Evolutionary conservation across 2,329 filamentous ascomycete species (phyloP).

Genomic region (Diaporthe sp.): DNA sequence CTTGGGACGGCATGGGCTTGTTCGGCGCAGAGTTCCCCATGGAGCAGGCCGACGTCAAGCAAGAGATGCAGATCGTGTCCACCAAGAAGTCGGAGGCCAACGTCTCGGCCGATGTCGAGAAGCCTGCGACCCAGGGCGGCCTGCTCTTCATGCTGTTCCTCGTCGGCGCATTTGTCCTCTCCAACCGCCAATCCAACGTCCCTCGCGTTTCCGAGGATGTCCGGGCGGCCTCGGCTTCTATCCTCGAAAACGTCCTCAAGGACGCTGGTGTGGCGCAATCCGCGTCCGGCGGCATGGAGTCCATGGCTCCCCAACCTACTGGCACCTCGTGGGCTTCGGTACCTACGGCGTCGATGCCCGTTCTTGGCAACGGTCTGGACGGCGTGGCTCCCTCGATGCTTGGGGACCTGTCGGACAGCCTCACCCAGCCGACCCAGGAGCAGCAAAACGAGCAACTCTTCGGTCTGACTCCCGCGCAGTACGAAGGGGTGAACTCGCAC

Average conservation of each 20-base stretch:
- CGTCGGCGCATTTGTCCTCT: constrained; percentile 95
- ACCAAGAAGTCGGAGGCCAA: constrained; percentile 66
- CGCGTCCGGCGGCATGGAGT: constrained; percentile 56
- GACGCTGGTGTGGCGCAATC: constrained; percentile 75
- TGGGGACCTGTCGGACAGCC: constrained; percentile 75
- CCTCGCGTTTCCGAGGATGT: constrained; percentile 86
- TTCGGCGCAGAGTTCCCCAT: constrained; percentile 80
- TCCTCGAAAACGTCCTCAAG: constrained; percentile 86
- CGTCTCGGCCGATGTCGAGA: constrained; percentile 66
- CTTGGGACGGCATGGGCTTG: constrained; percentile 83
- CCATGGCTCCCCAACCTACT: constrained; percentile 66
- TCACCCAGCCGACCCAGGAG: constrained; percentile 83
- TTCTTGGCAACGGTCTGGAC: constrained; percentile 60
- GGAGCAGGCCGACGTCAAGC: constrained; percentile 71
- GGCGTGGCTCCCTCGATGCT: constrained; percentile 71
- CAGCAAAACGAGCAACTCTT: constrained; percentile 92
- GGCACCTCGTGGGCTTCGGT: constrained; percentile 62
- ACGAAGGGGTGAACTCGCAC: constrained; percentile 84
- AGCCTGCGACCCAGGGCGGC: constrained; percentile 81
- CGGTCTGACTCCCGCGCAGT: constrained; percentile 86
- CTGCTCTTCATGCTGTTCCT: constrained; percentile 96
- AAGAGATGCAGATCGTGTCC: constrained; percentile 67
- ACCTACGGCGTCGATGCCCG: constrained; percentile 53
- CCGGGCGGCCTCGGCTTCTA: constrained; percentile 80
- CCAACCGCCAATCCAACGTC: constrained; percentile 83